Base-by-base conservation (phyloP, 495 filamentous ascomycete genomes). In the Clavariopsis aquatica region DNA sequence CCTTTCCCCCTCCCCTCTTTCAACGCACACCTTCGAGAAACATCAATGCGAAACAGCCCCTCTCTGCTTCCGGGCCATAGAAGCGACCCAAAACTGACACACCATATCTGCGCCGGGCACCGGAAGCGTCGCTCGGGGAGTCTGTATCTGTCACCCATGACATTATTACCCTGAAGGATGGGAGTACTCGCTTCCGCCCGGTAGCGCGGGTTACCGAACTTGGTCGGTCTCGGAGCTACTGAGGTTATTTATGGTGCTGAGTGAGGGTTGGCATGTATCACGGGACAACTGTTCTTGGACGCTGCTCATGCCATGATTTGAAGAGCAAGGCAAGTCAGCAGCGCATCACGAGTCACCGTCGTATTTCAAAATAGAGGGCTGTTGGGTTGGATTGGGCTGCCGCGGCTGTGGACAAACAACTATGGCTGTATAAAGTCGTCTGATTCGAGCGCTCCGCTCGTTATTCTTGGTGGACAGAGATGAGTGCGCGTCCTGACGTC, bases 241-340 rank as follows among this genome's bases (percentile, higher is more conserved):
- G 56, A 13, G n/a, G 8, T 26, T 58, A 61, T 52, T 61, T 51
- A 23, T 49, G 47, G 47, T 24, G 9, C 2, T 9, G 9, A 41
- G 47, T 22, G 1, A 9, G 29, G 31, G 26, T 38, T 43, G 2
- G 8, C 38, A 43, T 15, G 13, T 10, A 36, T 59, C 46, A 60
- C 49, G 62, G 54, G 54, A 57, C 22, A 22, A 4, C 36, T 9
- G 20, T n/a, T 15, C 49, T 66, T 60, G 55, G 56, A 27, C 28
- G 29, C 10, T 57, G 31, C 60, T 60, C 56, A 60, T 66, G 63
- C 56, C 26, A 55, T 55, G 63, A 66, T 60, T 60, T 54, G 62
- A 28, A 19, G 36, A 26, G 20, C 19, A 24, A 52, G n/a, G 27
- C 31, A 12, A 34, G 12, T 20, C 4, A 5, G 47, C 7, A 49